phyloP scores from a whole-genome alignment of 805 yeast species.

The Pichia paraexigua region DNA sequence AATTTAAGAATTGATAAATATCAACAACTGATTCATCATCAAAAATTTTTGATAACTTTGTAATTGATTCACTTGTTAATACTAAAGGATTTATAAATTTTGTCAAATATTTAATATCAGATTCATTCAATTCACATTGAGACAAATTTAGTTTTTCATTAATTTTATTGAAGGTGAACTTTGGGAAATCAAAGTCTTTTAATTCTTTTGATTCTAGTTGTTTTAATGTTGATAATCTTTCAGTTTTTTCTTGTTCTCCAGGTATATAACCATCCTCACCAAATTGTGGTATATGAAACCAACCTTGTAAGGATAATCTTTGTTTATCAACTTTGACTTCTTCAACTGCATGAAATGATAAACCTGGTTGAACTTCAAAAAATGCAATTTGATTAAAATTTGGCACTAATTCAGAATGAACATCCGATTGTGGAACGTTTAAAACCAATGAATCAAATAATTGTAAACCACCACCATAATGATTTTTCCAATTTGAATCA shows the following conservation, averaged over 20 bases:
- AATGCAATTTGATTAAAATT: slow-evolving; percentile 95
- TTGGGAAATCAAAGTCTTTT: slow-evolving; percentile 78
- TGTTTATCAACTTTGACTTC: slow-evolving; percentile 90
- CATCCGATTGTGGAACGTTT: slow-evolving; percentile 84
- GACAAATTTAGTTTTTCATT: neutral
- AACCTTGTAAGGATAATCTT: slow-evolving; percentile 89
- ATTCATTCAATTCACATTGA: slow-evolving; percentile 22
- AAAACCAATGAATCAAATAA: slow-evolving; percentile 80
- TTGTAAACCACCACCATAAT: slow-evolving; percentile 89
- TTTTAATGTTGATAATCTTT: slow-evolving; percentile 67
- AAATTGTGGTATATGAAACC: slow-evolving; percentile 96
- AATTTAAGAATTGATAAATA: slow-evolving; percentile 53
- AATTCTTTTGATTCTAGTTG: slow-evolving; percentile 70
- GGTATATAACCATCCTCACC: slow-evolving; percentile 82
- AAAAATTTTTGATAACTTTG: slow-evolving; percentile 43
- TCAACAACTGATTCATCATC: slow-evolving; percentile 63
- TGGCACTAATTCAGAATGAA: slow-evolving; percentile 63
- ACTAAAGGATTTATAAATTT: slow-evolving; percentile 51
- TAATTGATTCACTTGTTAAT: slow-evolving; percentile 32
- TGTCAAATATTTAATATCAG: slow-evolving; percentile 43
- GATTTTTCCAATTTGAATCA: slow-evolving; percentile 78
- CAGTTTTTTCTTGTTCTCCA: slow-evolving; percentile 77
- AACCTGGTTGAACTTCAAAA: slow-evolving; percentile 93
- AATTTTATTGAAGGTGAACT: slow-evolving; percentile 30
- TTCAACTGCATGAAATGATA: slow-evolving; percentile 96